Evolutionary conservation across 768 basidiomycete genomes (phyloP), one percentile per base, ranked within the genome.

Genomic region (Terana coerulea): DNA sequence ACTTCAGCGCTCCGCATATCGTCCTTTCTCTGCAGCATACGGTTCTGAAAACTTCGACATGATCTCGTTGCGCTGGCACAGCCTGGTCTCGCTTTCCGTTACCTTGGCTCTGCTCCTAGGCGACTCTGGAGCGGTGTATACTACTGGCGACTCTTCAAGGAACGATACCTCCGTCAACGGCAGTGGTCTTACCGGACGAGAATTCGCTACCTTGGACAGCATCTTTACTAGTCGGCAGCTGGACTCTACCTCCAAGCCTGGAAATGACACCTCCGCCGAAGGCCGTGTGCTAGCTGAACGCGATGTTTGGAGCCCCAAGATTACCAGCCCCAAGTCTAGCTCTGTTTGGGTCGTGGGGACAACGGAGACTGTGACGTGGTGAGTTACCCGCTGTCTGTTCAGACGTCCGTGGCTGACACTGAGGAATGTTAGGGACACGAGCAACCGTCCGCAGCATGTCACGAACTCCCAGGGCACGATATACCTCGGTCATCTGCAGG

Each of bases 281-380:
- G n/a, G 3, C 34, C 26, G 6, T 5, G n/a, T 17, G 31, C 51
- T 52, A 3, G 11, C 24, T 4, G 6, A 21, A 19, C 19, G 55
- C 25, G 65, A 61, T n/a, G 78, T 83, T 8, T 76, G 75, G 57
- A 70, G 59, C 10, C 82, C 82, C 0, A 70, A 64, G 47, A 79
- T 84, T 63, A 74, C 69, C 15, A 70, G 63, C 39, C 83, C 83
- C 1, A 68, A 69, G 24, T 62, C 66, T 11, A 60, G 59, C 15
- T 73, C 77, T 1, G 69, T 79, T 15, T 86, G 83, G 83, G 63
- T 61, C 10, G 67, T 73, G 17, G 82, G 82, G 1, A 53, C 69
- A 7, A 67, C 56, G 3, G 72, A 75, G 54, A 73, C 65, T 15
- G 80, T 83, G 43, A 75, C 74, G 6, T 86, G 83, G 83, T 81